These are phyloP conservation scores for Microbotryum violaceum DNA, from an alignment of 1,284 basidiomycete genomes.

Conservation along the genomic window DNA sequence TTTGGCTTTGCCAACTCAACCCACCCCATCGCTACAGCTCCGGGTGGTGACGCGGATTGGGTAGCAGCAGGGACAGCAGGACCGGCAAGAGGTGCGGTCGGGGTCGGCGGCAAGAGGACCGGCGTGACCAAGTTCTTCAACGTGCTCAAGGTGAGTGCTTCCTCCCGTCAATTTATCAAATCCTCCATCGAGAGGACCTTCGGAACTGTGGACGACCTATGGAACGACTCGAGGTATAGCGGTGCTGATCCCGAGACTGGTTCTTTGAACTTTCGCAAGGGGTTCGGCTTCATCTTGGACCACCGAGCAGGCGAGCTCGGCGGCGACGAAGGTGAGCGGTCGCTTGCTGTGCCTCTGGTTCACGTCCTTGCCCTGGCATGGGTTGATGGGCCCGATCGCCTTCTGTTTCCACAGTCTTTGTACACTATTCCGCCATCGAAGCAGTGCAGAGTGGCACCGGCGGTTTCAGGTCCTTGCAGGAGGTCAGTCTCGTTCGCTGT, in stretches of 20 bases:
- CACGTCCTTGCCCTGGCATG: too few relatives aligned
- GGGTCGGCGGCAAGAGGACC: neutral
- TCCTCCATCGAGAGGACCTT: neutral
- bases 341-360: neutral
- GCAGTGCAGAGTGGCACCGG: neutral
- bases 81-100: too few relatives aligned
- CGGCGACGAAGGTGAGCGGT: conserved; percentile 9
- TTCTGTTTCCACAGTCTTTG: conserved; percentile 14
- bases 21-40: too few relatives aligned
- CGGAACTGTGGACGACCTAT: neutral
- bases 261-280: conserved; percentile 1
- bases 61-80: too few relatives aligned
- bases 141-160: conserved; percentile 15
- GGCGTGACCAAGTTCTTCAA: conserved; percentile 27
- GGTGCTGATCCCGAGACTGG: neutral
- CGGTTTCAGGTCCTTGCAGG: conserved; percentile 3
- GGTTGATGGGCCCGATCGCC: neutral
- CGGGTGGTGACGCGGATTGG: too few relatives aligned
- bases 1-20: too few relatives aligned
- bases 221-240: neutral
- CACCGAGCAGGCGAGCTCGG: conserved; percentile 9
- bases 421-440: conserved; percentile 25
- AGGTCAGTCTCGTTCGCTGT: neutral
- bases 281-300: conserved; percentile 29
- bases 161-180: neutral